Conservation (phyloP, 306 rosid species). For the Rubus parviflorus region DNA sequence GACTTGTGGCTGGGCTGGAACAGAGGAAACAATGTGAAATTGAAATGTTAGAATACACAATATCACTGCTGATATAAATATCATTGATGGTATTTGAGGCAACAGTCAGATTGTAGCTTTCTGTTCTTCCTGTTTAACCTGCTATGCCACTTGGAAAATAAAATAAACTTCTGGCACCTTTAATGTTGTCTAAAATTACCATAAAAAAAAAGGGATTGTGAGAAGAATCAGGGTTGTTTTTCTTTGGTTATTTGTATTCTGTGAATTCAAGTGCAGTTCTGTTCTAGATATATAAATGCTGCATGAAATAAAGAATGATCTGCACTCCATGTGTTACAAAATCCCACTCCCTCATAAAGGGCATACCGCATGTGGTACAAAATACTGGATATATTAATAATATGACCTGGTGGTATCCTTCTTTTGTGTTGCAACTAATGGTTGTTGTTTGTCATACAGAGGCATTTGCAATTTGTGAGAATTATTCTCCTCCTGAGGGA, state of each 20-base stretch:
- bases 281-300: not conserved
- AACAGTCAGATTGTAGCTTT: not conserved
- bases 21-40: not conserved
- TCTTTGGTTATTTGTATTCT: not conserved
- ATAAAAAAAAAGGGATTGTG: not conserved
- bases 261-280: not conserved
- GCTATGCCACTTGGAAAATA: not conserved
- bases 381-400: not conserved
- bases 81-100: not conserved
- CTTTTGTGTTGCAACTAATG: conserved; percentile 18
- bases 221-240: not conserved
- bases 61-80: not conserved
- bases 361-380: not conserved
- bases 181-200: not conserved
- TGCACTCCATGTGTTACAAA: not conserved
- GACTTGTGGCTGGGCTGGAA: not conserved
- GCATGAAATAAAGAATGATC: not conserved
- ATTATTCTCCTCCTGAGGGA: conserved; percentile 92
- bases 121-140: not conserved
- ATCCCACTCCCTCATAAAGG: not conserved
- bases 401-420: not conserved
- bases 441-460: conserved; percentile 45
- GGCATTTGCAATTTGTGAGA: conserved; percentile 97
- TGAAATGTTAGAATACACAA: no score
- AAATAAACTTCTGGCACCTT: not conserved